Conservation (phyloP, 78 protist genomes). For the Dictyostelium firmibasis region DNA sequence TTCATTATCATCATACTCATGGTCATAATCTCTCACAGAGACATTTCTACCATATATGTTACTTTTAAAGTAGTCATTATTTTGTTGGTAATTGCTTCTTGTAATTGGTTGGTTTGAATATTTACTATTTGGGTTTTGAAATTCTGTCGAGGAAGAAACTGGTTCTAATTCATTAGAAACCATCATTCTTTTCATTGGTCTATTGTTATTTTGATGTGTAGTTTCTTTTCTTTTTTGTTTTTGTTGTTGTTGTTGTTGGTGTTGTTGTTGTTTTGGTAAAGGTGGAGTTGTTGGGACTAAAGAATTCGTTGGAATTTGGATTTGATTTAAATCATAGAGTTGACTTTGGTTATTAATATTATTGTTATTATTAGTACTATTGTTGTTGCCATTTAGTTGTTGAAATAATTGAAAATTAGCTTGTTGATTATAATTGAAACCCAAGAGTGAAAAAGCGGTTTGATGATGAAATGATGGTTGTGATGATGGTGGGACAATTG, state of each 20-base stretch:
- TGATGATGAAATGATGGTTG: background rate
- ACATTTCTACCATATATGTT: no score
- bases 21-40: background rate
- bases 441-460: background rate
- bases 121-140: background rate
- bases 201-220: no score
- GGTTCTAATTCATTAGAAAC: background rate
- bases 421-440: background rate
- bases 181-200: background rate
- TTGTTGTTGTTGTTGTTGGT: no score
- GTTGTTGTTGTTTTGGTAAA: background rate
- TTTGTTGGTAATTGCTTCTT: no score
- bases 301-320: background rate
- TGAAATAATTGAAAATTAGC: background rate
- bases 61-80: no score
- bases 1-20: background rate
- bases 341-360: background rate
- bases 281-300: background rate
- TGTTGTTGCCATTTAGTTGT: background rate
- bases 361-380: no score
- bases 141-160: background rate
- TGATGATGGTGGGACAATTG: background rate
- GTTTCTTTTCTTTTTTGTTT: no score
- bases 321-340: background rate
- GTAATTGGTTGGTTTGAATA: background rate